Conservation (phyloP, 2,329 filamentous ascomycete genomes). For the Periconia macrospinosa region DNA sequence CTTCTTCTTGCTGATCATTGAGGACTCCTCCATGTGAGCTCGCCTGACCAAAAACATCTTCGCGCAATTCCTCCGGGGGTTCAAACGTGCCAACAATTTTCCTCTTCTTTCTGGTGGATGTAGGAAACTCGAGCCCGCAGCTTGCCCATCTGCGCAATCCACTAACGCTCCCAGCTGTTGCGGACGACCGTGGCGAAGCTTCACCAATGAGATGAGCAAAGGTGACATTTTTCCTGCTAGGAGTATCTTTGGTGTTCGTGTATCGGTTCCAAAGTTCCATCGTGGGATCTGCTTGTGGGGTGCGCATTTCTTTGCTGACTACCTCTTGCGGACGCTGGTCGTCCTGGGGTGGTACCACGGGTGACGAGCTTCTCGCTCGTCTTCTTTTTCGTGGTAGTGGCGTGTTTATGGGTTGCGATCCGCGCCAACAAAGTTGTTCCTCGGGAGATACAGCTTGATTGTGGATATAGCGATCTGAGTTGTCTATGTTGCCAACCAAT, state of each 20-base stretch:
- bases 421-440: constrained; percentile 63
- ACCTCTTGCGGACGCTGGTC: constrained; percentile 30
- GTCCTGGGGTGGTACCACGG: constrained; percentile 46
- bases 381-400: constrained; percentile 30
- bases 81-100: constrained; percentile 39
- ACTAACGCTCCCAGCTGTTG: constrained; percentile 49
- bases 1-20: constrained; percentile 27
- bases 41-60: constrained; percentile 32
- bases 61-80: constrained; percentile 24
- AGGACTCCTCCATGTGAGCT: constrained; percentile 35
- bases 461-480: constrained; percentile 52
- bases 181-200: constrained; percentile 49
- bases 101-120: constrained; percentile 45
- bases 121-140: constrained; percentile 53
- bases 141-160: constrained; percentile 54
- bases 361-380: constrained; percentile 42
- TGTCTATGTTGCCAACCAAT: constrained; percentile 63
- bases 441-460: constrained; percentile 58
- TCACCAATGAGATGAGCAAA: constrained; percentile 50
- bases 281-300: constrained; percentile 51
- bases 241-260: constrained; percentile 42
- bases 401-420: constrained; percentile 47
- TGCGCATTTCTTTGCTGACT: constrained; percentile 36
- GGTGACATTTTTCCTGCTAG: constrained; percentile 41
- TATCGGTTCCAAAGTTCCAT: constrained; percentile 53